Evolutionary conservation across 805 yeast genomes (phyloP), one percentile per base, ranked within the genome.

Genomic region (Yamadazyma sp.): DNA sequence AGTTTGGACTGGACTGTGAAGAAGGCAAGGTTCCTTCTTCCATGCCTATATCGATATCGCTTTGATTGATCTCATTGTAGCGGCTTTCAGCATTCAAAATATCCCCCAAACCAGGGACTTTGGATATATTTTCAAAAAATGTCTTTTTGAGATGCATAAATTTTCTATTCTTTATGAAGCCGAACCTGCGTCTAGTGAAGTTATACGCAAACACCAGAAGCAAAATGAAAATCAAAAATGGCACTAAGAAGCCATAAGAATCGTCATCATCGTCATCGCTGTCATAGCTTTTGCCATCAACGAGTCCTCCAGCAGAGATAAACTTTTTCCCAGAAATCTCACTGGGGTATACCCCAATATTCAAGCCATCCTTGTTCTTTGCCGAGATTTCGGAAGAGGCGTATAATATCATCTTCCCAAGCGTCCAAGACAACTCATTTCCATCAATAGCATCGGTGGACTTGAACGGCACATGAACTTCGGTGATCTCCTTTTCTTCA

Each of bases 401-500:
- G 57, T 80, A 86, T 9, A 91, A 58, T 3, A 93, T 56, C 18
- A 90, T 88, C 52, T 84, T 82, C 4, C 99, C 99, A 23, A 93
- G 57, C 0, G 98, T 91, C 99, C 99, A 93, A 0, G 96, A 84
- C 12, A 93, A 66, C 48, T 93, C 99, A 4, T 80, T 77, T 2
- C 95, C 96, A 42, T 86, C 75, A 21, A 93, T 78, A 12, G 80
- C 72, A 38, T 82, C 81, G 0, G 93, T 89, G 43, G 95, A 83
- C 59, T 84, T 88, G 60, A 93, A 89, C 0, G 90, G 82, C 24
- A 82, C 70, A 52, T 62, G 69, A 5, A 54, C 65, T 1, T 58
- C 42, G 1, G 53, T 49, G 7, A 59, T 49, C 28, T 65, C 57
- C 7, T 54, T 47, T 3, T 57, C 54, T 12, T 42, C 48, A 9